Percentiles rank a stretch among this genome's conserved stretches.
Conservation (phyloP, 257 asterid species). For the Capsicum pubescens region DNA sequence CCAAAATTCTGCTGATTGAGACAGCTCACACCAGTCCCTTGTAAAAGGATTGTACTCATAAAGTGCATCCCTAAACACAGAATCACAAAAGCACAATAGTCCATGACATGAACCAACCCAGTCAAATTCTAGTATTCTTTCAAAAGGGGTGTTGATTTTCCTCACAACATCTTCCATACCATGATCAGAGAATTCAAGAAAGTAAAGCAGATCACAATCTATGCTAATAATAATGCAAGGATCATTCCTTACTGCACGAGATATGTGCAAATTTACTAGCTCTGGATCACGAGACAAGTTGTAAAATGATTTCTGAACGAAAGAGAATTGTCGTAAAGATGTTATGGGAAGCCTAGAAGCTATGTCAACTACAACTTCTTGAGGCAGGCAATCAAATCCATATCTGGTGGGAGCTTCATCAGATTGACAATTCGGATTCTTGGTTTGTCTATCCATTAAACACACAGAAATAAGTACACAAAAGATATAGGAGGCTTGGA, state of each 20-base stretch:
- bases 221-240: slow-evolving; percentile 43
- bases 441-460: neutral
- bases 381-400: slow-evolving; percentile 35
- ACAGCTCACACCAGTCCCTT: no score
- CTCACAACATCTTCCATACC: neutral
- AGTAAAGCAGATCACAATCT: slow-evolving; percentile 42
- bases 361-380: slow-evolving; percentile 43
- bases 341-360: slow-evolving; percentile 49
- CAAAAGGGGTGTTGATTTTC: slow-evolving; percentile 40
- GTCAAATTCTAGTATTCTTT: no score
- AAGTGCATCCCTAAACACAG: no score
- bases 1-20: no score
- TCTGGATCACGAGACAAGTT: neutral
- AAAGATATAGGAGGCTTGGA: neutral
- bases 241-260: slow-evolving; percentile 24
- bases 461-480: neutral
- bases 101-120: no score
- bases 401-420: slow-evolving; percentile 3
- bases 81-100: no score
- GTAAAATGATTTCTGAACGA: slow-evolving; percentile 35
- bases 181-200: slow-evolving; percentile 37
- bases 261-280: slow-evolving; percentile 33
- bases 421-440: slow-evolving; percentile 39
- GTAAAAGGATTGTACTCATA: no score
- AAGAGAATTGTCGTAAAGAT: slow-evolving; percentile 44